Evolutionary conservation across 169 alveolate genomes (phyloP).

Genomic region (Cyclospora cayetanensis): DNA sequence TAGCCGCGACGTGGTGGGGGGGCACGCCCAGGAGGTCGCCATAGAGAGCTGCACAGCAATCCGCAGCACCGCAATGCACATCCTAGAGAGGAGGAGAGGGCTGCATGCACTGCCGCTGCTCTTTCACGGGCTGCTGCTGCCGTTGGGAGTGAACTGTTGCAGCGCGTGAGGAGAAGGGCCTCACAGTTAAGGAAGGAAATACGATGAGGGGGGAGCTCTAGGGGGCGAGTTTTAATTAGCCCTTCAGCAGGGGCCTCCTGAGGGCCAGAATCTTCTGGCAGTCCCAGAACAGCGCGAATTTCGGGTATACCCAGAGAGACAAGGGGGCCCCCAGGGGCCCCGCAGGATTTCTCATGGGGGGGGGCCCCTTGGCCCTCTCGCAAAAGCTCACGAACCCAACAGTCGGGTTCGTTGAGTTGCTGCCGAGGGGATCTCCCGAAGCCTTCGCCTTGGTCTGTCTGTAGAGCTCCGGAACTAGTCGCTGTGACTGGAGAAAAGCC

Average conservation of each 20-base stretch:
- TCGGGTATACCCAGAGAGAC: not conserved
- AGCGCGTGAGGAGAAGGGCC: no score
- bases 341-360: no score
- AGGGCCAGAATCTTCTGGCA: not conserved
- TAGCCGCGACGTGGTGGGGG: not conserved
- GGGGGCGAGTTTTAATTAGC: no score
- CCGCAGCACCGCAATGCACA: not conserved
- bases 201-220: conserved; percentile 3
- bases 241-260: not conserved
- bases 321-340: conserved; percentile 17
- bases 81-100: not conserved
- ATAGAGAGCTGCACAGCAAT: not conserved
- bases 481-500: not conserved
- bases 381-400: not conserved
- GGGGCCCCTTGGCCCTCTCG: not conserved
- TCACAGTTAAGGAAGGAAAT: conserved; percentile 11
- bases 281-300: not conserved
- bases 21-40: not conserved
- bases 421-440: not conserved
- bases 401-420: not conserved
- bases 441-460: not conserved
- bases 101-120: not conserved
- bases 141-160: no score
- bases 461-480: not conserved
- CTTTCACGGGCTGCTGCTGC: not conserved